Base-by-base conservation (phyloP, 352 stramenopile genomes). In the Phytopythium vexans region DNA sequence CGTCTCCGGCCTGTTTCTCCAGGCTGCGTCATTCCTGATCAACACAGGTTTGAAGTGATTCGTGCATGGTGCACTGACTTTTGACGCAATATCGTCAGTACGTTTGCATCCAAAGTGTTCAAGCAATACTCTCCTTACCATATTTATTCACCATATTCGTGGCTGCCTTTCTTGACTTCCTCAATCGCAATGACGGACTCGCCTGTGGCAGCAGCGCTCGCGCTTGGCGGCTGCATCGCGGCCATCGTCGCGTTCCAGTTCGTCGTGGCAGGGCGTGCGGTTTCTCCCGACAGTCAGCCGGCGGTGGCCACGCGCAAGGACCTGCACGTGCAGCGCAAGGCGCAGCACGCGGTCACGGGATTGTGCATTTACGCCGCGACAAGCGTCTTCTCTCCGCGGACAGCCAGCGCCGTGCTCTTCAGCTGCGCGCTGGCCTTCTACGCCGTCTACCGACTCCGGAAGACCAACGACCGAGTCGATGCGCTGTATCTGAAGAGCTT, bases 311-410 rank as follows among this genome's bases (percentile, higher is more conserved):
- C 43, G 33, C 75, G 75, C 8, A 49, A 44, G 15, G 73, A 83
- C 31, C 56, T 82, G 32, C 73, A 87, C 52, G 31, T 81, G 8
- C 67, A 72, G 45, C 76, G 76, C 37, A 82, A 82, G 38, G 15
- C 68, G 41, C 76, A 87, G 56, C 76, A 87, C 52, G 38, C 67
- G 16, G 41, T 66, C 45, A 84, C 76, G 36, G 76, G 76, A 0
- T 52, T 52, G 1, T 71, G 84, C 63, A 82, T 84, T 41, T 77
- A 75, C 57, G 60, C 34, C 4, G 72, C 64, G 6, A 63, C 63
- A n/a, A 36, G 55, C 36, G 54, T 56, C n/a, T 74, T 82, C 37
- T 43, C 52, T 2, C 27, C 37, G n/a, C 8, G 12, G 10, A 49
- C 58, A 9, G 60, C 62, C 1, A 43, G 55, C 31, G 42, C 27